Evolutionary conservation across 2,329 filamentous ascomycete species (phyloP), one percentile per base, ranked within the genome.

Genomic region (Xylaria polymorpha): DNA sequence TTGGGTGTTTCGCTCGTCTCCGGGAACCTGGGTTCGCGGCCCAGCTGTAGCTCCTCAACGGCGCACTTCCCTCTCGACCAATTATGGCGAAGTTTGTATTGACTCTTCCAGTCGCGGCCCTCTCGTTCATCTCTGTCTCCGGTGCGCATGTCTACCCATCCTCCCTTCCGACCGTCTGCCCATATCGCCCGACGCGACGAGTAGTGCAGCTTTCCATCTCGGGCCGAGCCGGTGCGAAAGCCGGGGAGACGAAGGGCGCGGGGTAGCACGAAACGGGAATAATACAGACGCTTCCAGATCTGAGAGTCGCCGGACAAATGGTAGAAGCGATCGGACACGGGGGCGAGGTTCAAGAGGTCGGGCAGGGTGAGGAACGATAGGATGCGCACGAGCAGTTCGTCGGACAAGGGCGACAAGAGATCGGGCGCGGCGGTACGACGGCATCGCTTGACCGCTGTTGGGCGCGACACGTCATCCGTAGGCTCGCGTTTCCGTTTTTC

Each of bases 281-380:
- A 97, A 81, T 97, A 99, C 59, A 94, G 88, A 15, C 87, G 87
- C 79, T 95, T 96, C 96, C 96, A 99, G 66, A 98, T 83, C 78
- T 98, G 94, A 0, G 92, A 91, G 79, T 98, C 96, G 64, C 87
- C 86, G 8, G 93, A 87, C 20, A 98, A 86, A 46, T 85, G 85
- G 74, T 90, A 85, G 77, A 97, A 92, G 68, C 92, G 93, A 63
- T 83, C 88, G 1, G 94, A 98, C n/a, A 94, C 85, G 64, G 89
- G 83, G 6, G 85, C 83, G 43, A 87, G 84, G 61, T 84, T 82
- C 62, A 94, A 85, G 9, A 98, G 86, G 35, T 91, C 87, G 8
- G 86, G 82, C 37, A 93, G 87, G 1, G 91, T 83, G n/a, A 97
- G 85, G 77, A 89, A 92, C 4, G 92, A 92, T 43, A 98, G 85